phyloP scores from a whole-genome alignment of 805 yeast species.

The Myxozyma kluyveri region DNA sequence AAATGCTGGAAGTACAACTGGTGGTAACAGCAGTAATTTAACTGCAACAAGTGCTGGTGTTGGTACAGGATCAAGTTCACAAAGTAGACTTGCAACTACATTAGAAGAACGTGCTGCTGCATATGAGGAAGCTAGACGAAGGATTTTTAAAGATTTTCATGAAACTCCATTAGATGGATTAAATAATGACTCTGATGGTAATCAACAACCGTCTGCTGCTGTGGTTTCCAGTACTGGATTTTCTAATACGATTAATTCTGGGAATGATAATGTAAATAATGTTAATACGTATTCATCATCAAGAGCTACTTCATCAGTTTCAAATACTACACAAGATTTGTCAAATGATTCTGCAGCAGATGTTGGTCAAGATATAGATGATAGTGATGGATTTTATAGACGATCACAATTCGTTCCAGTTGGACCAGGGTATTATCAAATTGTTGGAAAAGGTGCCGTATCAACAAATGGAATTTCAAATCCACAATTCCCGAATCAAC shows the following conservation, averaged over 20 bases:
- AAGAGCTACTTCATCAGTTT: neutral
- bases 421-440: slow-evolving; percentile 19
- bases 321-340: neutral
- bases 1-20: neutral
- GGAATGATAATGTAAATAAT: neutral
- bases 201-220: neutral
- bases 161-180: slow-evolving; percentile 15
- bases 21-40: slow-evolving; percentile 46
- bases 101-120: slow-evolving; percentile 42
- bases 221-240: neutral
- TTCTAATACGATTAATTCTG: neutral
- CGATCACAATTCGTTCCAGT: slow-evolving; percentile 27
- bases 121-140: slow-evolving; percentile 42
- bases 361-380: slow-evolving; percentile 10
- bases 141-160: slow-evolving; percentile 40
- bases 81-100: slow-evolving; percentile 34
- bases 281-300: neutral
- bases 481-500: neutral
- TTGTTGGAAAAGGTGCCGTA: slow-evolving; percentile 2
- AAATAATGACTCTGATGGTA: slow-evolving; percentile 2
- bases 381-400: slow-evolving; percentile 16
- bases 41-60: no score
- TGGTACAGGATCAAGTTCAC: no score
- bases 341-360: neutral
- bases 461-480: neutral